Conservation (phyloP, 1,284 basidiomycete species). For the Heliocybe sulcata region DNA sequence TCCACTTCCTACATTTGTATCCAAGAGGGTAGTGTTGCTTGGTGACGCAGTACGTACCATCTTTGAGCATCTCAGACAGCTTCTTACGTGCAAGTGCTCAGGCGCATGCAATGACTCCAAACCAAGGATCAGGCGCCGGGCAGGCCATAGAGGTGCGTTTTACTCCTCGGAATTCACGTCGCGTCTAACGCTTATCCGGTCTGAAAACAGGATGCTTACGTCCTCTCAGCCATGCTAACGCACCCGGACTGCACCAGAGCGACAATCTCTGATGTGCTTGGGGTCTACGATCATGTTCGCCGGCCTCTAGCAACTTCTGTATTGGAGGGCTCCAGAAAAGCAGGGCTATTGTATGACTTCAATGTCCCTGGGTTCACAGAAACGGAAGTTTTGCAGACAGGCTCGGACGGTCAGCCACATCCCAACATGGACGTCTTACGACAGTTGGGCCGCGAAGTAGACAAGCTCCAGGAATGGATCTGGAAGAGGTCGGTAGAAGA, state of each 20-base stretch:
- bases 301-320: conserved; percentile 21
- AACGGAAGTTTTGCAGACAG: neutral
- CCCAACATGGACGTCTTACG: neutral
- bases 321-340: conserved; percentile 7
- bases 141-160: conserved; percentile 34
- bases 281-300: conserved; percentile 28
- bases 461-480: neutral
- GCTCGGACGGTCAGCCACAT: neutral
- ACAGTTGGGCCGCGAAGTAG: neutral
- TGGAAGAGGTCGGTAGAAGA: neutral
- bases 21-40: conserved; percentile 21
- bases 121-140: conserved; percentile 30
- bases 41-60: conserved; percentile 26
- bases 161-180: neutral
- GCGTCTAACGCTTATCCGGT: neutral
- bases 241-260: conserved; percentile 17
- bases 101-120: conserved; percentile 35
- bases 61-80: neutral
- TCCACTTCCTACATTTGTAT: conserved; percentile 19
- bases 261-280: conserved; percentile 20
- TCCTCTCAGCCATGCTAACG: conserved; percentile 25
- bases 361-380: conserved; percentile 6
- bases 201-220: conserved; percentile 29
- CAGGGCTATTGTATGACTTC: conserved; percentile 10
- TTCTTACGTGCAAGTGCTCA: conserved; percentile 7